phyloP scores from a whole-genome alignment of 2,329 filamentous ascomycete species.

The Pseudogymnoascus sp. region DNA sequence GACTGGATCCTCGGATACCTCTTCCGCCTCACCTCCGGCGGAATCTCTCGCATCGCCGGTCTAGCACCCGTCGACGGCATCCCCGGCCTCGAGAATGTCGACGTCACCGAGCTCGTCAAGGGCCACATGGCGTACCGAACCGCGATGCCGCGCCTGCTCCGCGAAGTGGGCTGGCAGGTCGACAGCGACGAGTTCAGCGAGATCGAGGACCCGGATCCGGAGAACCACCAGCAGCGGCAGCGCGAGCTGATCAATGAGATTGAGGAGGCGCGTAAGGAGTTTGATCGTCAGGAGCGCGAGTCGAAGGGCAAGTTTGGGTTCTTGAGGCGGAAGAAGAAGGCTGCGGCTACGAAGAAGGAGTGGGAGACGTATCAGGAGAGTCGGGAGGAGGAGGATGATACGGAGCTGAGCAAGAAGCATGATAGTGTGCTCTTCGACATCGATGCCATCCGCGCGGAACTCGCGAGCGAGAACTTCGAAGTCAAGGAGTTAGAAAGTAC shows the following conservation, averaged over 20 bases:
- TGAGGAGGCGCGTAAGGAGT: conserved; percentile 80
- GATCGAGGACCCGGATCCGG: conserved; percentile 94
- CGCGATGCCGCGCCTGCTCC: conserved; percentile 80
- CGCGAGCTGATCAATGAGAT: conserved; percentile 94
- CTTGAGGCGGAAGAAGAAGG: conserved; percentile 75
- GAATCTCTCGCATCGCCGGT: conserved; percentile 81
- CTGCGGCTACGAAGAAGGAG: conserved; percentile 63
- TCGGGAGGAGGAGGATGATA: conserved; percentile 34
- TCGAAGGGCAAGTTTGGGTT: conserved; percentile 59
- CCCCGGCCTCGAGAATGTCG: conserved; percentile 79
- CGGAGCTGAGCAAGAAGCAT: conserved; percentile 15
- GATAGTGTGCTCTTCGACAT: conserved; percentile 78
- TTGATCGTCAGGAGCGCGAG: conserved; percentile 71
- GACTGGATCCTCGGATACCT: conserved; percentile 98
- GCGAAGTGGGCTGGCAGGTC: conserved; percentile 83
- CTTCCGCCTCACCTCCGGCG: conserved; percentile 87
- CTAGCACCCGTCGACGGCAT: conserved; percentile 67
- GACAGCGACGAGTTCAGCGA: conserved; percentile 91
- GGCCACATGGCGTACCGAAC: conserved; percentile 96
- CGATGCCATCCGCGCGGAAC: conserved; percentile 81
- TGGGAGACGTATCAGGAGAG: conserved; percentile 91
- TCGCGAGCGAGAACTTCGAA: conserved; percentile 50
- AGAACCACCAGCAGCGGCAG: conserved; percentile 80
- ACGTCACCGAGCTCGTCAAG: conserved; percentile 76
- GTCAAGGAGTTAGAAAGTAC: conserved; percentile 82